These are phyloP conservation scores for Mrakia blollopis DNA, from an alignment of 768 basidiomycete species.

Conservation along the genomic window DNA sequence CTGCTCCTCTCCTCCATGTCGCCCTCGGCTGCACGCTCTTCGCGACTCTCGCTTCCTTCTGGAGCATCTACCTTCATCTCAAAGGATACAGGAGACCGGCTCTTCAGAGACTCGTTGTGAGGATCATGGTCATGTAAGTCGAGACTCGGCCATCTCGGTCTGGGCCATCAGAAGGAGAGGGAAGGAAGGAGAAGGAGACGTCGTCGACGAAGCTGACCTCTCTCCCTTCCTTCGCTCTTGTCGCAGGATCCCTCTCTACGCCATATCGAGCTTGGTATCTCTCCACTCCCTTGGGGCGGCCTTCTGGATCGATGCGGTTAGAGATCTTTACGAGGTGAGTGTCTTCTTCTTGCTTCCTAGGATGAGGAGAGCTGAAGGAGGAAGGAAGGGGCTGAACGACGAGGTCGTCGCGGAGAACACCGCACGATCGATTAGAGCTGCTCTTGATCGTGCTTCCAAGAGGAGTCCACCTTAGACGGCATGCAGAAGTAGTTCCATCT, in stretches of 20 bases:
- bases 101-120: constrained; percentile 58
- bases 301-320: constrained; percentile 88
- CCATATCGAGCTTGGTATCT: constrained; percentile 81
- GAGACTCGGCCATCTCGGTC: background rate
- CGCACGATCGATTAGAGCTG: background rate
- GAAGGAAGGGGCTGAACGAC: background rate
- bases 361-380: background rate
- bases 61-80: constrained; percentile 73
- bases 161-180: background rate
- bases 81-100: constrained; percentile 79
- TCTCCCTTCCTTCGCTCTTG: background rate
- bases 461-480: background rate
- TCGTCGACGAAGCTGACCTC: background rate
- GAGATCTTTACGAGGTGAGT: constrained; percentile 91
- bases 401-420: background rate
- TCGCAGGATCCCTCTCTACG: constrained; percentile 68
- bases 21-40: constrained; percentile 40
- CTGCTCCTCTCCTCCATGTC: constrained; percentile 7
- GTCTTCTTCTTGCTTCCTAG: background rate
- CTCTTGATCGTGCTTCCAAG: background rate
- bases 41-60: constrained; percentile 66
- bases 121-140: constrained; percentile 90
- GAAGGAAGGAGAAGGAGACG: background rate
- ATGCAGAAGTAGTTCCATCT: background rate
- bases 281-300: constrained; percentile 90